Evolutionary conservation across 1,284 basidiomycete species (phyloP), one percentile per base, ranked within the genome.

Genomic region (Austroboletus rostrupii): DNA sequence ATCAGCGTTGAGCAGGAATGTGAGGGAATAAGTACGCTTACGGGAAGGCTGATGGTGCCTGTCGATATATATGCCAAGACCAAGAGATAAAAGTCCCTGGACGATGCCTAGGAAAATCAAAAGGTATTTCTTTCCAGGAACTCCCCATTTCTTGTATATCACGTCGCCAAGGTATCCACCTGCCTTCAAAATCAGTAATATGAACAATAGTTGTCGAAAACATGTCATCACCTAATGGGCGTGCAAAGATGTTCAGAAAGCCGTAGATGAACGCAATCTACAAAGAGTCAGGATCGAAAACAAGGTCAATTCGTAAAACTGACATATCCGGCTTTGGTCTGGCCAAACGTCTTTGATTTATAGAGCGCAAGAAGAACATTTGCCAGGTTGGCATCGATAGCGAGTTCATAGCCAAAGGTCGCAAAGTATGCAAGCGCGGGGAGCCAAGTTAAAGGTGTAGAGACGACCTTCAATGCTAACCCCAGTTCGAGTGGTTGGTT

Each of bases 391-490:
- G 78, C 76, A 53, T 86, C 79, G 36, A 86, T 71, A 1, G 76
- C 75, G 3, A 84, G 72, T 59, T 85, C 81, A 42, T 76, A 74
- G 1, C 83, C 83, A 53, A 85, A 83, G 10, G 77, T 78, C 2
- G 74, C 71, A 21, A 72, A 55, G 57, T 83, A 83, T 16, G 73
- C 76, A 12, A 82, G 58, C 1, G 77, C 66, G 2, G 80, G 79
- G 14, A 86, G 71, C 81, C 80, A 85, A 1, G 83, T 83, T n/a
- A 80, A 58, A 7, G 78, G 77, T 49, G 65, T 75, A 8, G 56
- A 20, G 26, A 79, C 38, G 42, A 83, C 70, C 35, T 60, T 56
- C 13, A 60, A 7, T 3, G 75, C 70, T 1, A 67, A 56, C 41
- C 61, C 57, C 31, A 62, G 32, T 3, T 80, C 79, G 16, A 81